Conservation (phyloP, 208 protist genomes). For the Naegleria lovaniensis region DNA sequence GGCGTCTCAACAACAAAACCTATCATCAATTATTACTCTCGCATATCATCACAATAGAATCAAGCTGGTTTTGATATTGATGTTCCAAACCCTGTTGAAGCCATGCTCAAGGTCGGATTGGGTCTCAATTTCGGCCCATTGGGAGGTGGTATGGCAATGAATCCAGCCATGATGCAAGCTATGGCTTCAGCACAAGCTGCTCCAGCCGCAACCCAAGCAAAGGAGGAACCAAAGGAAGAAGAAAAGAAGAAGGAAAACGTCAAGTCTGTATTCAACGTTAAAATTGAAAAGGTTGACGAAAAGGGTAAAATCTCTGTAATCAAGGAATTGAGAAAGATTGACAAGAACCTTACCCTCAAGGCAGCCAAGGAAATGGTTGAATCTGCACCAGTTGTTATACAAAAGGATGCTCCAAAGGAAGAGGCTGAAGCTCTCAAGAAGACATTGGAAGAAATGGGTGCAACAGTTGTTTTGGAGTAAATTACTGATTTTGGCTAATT, state of each 20-base stretch:
- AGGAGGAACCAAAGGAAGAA: not conserved
- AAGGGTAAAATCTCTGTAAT: not conserved
- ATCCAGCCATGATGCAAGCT: not conserved
- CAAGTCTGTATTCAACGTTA: not conserved
- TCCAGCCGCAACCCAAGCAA: not conserved
- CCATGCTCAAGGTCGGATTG: slow-evolving; percentile 2
- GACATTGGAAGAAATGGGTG: not conserved
- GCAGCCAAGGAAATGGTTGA: slow-evolving; percentile 20
- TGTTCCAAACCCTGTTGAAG: not conserved
- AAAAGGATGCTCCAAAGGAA: not conserved
- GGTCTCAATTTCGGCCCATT: not conserved
- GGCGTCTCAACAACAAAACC: too few species aligned
- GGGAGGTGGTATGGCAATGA: not conserved
- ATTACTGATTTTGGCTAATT: not conserved
- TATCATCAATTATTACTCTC: too few species aligned
- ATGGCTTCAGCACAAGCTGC: not conserved
- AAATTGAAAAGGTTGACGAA: slow-evolving; percentile 7
- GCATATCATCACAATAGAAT: not conserved
- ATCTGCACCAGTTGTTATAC: not conserved
- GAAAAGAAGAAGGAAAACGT: not conserved
- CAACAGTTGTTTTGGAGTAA: not conserved
- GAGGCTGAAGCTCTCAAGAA: slow-evolving; percentile 10
- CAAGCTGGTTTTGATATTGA: not conserved
- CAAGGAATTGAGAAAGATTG: slow-evolving; percentile 17
- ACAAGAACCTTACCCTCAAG: slow-evolving; percentile 2